Percentiles rank a stretch among this genome's conserved stretches.
Conservation (phyloP, 768 basidiomycete species). For the Boletus huronensis region DNA sequence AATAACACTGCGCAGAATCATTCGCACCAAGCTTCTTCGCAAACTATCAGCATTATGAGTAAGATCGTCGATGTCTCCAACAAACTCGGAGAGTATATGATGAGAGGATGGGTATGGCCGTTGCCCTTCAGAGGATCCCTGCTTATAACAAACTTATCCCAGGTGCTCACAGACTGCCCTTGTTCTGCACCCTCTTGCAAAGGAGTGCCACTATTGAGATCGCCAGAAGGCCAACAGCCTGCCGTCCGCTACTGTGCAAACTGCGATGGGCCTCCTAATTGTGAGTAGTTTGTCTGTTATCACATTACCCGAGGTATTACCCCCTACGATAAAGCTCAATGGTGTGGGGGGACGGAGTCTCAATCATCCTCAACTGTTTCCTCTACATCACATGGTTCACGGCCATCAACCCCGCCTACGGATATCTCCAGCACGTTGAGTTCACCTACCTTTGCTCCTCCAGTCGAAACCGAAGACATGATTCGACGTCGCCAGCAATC, state of each 20-base stretch:
- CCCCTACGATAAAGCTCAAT: constrained; percentile 12
- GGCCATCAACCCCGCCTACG: constrained; percentile 74
- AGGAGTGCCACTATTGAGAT: constrained; percentile 67
- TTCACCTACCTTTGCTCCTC: constrained; percentile 61
- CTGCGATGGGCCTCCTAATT: constrained; percentile 45
- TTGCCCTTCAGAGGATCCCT: not conserved
- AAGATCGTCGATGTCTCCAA: constrained; percentile 55
- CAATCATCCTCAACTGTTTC: constrained; percentile 40
- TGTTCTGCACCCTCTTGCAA: constrained; percentile 56
- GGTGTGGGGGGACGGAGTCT: constrained; percentile 24
- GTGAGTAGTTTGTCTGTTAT: constrained; percentile 26
- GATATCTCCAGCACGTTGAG: constrained; percentile 60
- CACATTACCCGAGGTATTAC: not conserved
- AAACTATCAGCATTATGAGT: constrained; percentile 38
- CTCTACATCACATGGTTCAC: constrained; percentile 52
- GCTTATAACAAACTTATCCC: constrained; percentile 8
- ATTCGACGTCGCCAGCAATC: constrained; percentile 74
- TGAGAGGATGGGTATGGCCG: constrained; percentile 65
- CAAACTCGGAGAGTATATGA: constrained; percentile 65
- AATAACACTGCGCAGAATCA: not conserved
- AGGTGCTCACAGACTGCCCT: constrained; percentile 64
- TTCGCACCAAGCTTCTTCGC: not conserved
- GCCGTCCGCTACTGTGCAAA: constrained; percentile 56
- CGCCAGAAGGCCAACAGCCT: constrained; percentile 51
- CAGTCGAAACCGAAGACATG: constrained; percentile 63